Evolutionary conservation across 1,139 yeast species (phyloP).

Genomic region (Spencermartinsiella ligniputridi): DNA sequence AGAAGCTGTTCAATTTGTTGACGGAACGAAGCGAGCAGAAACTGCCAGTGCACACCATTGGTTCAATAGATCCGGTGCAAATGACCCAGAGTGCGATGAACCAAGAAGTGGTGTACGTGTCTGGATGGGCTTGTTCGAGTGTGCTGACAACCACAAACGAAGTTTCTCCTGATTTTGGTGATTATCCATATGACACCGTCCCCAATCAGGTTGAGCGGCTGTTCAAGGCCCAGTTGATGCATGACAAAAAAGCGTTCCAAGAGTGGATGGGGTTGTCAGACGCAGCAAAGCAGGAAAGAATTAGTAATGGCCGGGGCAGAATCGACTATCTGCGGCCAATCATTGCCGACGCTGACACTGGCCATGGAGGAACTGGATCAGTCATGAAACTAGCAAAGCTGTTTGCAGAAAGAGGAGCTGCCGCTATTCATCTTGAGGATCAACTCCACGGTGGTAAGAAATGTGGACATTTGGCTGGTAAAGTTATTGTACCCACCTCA

Average conservation of each 20-base stretch:
- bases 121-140: conserved; percentile 60
- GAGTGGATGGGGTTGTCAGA: conserved; percentile 38
- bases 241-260: conserved; percentile 50
- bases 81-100: conserved; percentile 54
- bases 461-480: conserved; percentile 62
- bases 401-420: conserved; percentile 63
- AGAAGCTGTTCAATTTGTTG: conserved; percentile 45
- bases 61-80: conserved; percentile 60
- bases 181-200: conserved; percentile 62
- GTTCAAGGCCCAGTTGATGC: conserved; percentile 55
- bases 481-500: conserved; percentile 57
- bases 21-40: conserved; percentile 40
- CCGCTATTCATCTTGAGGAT: conserved; percentile 61
- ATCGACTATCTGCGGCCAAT: conserved; percentile 57
- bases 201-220: conserved; percentile 60
- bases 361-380: conserved; percentile 63
- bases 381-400: conserved; percentile 60
- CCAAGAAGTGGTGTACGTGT: conserved; percentile 53
- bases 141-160: conserved; percentile 55
- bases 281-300: conserved; percentile 27
- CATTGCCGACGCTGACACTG: conserved; percentile 65
- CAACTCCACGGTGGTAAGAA: conserved; percentile 63
- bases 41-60: conserved; percentile 53
- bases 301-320: conserved; percentile 28
- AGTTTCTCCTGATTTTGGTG: conserved; percentile 59